Evolutionary conservation across 1,284 basidiomycete species (phyloP).

Genomic region (Amanita bisporigera): DNA sequence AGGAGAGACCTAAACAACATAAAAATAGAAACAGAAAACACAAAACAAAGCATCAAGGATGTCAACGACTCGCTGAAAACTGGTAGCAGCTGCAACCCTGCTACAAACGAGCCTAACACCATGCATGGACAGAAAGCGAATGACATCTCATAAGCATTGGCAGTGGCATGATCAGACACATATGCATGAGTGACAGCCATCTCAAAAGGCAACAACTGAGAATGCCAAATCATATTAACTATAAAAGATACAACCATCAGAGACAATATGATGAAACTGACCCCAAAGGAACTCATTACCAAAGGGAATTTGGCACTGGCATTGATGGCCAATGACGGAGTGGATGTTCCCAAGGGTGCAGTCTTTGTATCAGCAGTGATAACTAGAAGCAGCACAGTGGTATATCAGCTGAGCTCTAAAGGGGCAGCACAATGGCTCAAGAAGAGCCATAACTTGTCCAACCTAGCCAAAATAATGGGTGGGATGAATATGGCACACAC

Average conservation of each 20-base stretch:
- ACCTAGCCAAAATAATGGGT: not conserved
- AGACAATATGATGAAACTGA: not conserved
- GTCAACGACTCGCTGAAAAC: too few species aligned
- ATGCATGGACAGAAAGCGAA: not conserved
- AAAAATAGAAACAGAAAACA: too few species aligned
- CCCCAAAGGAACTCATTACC: not conserved
- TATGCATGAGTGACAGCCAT: not conserved
- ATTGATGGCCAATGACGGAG: not conserved
- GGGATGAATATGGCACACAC: not conserved
- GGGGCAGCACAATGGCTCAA: not conserved
- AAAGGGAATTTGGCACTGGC: not conserved
- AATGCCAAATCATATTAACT: not conserved
- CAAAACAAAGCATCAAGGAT: too few species aligned
- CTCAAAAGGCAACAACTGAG: not conserved
- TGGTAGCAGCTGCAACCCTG: too few species aligned
- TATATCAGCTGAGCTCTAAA: not conserved
- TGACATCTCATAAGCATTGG: not conserved
- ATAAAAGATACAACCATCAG: not conserved
- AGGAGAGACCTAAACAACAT: too few species aligned
- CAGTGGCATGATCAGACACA: not conserved
- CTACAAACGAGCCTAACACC: too few species aligned
- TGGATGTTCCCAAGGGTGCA: not conserved
- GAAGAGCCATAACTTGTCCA: not conserved
- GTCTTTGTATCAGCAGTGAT: not conserved
- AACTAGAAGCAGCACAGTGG: not conserved